Conservation (phyloP, 768 basidiomycete species). For the Suillus brevipes region DNA sequence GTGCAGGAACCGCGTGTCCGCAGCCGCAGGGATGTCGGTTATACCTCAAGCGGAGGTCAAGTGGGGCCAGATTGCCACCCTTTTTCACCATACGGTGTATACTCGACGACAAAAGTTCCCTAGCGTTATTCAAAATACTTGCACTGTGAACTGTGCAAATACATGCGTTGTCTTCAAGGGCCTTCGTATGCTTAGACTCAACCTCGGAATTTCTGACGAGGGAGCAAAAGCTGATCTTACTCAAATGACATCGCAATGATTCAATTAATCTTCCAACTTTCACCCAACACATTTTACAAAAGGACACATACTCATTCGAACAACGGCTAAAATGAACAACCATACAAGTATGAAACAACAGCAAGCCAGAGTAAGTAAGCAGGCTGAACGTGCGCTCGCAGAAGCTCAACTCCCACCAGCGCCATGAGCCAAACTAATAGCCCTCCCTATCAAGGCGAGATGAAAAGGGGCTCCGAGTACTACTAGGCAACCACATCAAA, state of each 20-base stretch:
- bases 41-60: neutral
- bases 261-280: neutral
- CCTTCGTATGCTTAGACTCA: neutral
- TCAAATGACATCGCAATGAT: neutral
- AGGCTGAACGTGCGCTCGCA: neutral
- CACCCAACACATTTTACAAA: neutral
- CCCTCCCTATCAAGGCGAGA: neutral
- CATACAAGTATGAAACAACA: constrained; percentile 4
- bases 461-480: neutral
- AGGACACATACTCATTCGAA: neutral
- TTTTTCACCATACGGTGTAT: neutral
- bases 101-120: neutral
- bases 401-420: neutral
- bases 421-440: neutral
- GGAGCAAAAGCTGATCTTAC: neutral
- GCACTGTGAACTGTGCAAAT: neutral
- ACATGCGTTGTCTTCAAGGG: neutral
- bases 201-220: neutral
- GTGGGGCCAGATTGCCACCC: neutral
- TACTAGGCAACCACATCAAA: constrained; percentile 1
- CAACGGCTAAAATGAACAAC: constrained; percentile 1
- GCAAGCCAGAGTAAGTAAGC: neutral
- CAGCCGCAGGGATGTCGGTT: neutral
- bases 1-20: too few species aligned
- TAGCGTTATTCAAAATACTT: neutral